These are phyloP conservation scores for Parascedosporium putredinis DNA, from an alignment of 2,329 filamentous ascomycete genomes.

Conservation along the genomic window DNA sequence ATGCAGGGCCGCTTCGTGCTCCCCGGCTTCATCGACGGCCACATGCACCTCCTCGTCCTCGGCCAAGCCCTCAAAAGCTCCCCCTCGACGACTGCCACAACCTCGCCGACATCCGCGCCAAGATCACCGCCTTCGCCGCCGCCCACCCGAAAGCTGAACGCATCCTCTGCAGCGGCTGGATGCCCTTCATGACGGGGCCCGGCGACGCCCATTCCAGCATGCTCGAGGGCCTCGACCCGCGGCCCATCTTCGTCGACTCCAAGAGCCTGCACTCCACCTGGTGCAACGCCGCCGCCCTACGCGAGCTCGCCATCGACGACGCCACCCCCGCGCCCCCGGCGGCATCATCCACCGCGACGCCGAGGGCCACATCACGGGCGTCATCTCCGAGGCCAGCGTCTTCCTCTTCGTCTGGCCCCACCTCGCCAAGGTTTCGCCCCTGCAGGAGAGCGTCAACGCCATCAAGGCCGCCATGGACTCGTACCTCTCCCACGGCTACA, in stretches of 20 bases:
- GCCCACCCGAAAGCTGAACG: slow-evolving; percentile 35
- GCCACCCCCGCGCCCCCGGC: slow-evolving; percentile 29
- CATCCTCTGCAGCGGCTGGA: slow-evolving; percentile 46
- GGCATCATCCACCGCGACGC: slow-evolving; percentile 41
- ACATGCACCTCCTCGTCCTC: slow-evolving; percentile 44
- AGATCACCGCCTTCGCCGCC: slow-evolving; percentile 33
- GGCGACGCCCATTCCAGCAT: slow-evolving; percentile 33
- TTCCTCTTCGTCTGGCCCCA: slow-evolving; percentile 46
- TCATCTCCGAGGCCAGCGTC: slow-evolving; percentile 42
- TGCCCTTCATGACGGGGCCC: slow-evolving; percentile 38
- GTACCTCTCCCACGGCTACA: slow-evolving; percentile 43
- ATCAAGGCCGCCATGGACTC: slow-evolving; percentile 37
- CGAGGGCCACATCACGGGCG: slow-evolving; percentile 35
- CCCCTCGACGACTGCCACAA: slow-evolving; percentile 35
- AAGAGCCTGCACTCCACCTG: slow-evolving; percentile 47
- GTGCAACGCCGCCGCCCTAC: slow-evolving; percentile 41
- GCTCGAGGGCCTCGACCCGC: slow-evolving; percentile 41
- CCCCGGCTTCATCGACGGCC: slow-evolving; percentile 47
- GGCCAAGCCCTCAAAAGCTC: slow-evolving; percentile 44
- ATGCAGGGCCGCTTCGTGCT: slow-evolving; percentile 23
- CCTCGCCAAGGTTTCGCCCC: slow-evolving; percentile 33
- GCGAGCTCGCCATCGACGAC: slow-evolving; percentile 36
- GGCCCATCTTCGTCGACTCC: slow-evolving; percentile 46
- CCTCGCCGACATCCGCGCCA: slow-evolving; percentile 36
- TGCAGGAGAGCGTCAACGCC: slow-evolving; percentile 36